phyloP scores from a whole-genome alignment of 2,329 filamentous ascomycete genomes.

The Penicillium sp. region DNA sequence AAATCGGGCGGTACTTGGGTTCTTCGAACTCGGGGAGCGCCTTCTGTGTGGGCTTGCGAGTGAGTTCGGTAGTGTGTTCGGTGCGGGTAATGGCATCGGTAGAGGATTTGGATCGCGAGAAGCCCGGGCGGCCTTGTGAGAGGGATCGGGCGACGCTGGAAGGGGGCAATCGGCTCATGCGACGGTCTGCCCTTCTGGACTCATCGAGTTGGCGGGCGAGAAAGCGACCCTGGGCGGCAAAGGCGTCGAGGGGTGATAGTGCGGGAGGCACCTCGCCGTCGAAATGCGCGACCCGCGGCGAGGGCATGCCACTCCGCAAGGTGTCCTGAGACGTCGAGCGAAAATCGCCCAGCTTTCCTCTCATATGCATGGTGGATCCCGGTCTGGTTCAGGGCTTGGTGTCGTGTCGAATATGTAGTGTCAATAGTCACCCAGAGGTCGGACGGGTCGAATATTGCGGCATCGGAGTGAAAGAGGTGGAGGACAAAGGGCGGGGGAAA shows the following conservation, averaged over 20 bases:
- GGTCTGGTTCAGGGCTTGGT: not conserved
- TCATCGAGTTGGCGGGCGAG: slow-evolving; percentile 86
- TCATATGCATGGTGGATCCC: slow-evolving; percentile 52
- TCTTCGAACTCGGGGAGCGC: slow-evolving; percentile 44
- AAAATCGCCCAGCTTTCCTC: slow-evolving; percentile 62
- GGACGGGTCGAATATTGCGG: slow-evolving; percentile 3
- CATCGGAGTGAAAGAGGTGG: slow-evolving; percentile 38
- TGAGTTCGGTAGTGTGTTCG: slow-evolving; percentile 26
- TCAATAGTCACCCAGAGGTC: slow-evolving; percentile 10
- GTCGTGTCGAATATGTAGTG: not conserved
- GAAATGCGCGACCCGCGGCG: slow-evolving; percentile 71
- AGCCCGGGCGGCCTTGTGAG: slow-evolving; percentile 74
- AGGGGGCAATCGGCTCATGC: slow-evolving; percentile 83
- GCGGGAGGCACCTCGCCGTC: slow-evolving; percentile 80
- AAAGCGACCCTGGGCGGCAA: slow-evolving; percentile 86
- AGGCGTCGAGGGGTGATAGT: slow-evolving; percentile 91
- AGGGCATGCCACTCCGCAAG: slow-evolving; percentile 61
- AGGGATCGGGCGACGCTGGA: slow-evolving; percentile 81
- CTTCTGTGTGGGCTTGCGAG: slow-evolving; percentile 44
- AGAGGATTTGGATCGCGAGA: slow-evolving; percentile 74
- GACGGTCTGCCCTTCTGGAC: slow-evolving; percentile 69
- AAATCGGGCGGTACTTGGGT: slow-evolving; percentile 62
- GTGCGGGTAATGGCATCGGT: slow-evolving; percentile 56
- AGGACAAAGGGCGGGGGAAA: slow-evolving; percentile 10
- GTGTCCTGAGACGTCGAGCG: slow-evolving; percentile 60